Base-by-base conservation (phyloP, 306 rosid species). In the Trichosanthes truncata region DNA sequence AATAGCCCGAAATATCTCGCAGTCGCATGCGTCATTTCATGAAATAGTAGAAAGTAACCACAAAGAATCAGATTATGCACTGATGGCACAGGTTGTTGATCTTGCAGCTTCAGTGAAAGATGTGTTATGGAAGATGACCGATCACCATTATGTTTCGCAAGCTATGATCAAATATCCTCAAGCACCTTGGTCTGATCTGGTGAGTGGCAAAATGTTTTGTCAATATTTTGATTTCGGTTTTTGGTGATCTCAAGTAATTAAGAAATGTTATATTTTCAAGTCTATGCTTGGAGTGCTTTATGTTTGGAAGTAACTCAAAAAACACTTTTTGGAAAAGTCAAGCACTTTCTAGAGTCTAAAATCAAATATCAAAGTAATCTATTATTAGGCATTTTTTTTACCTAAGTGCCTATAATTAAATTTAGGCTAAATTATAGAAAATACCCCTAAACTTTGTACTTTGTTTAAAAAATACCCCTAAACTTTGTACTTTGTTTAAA, bases 151-250 rank as follows among this genome's bases (percentile, higher is more conserved):
- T 74, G 86, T 85, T 43, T 83, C 88, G 9, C 86, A 74, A 78
- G 88, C 88, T 20, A 85, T 85, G 88, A 55, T 61, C 82, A 45
- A 78, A 49, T 85, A 80, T 31, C 88, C 86, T 14, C 83, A 78
- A 71, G 88, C 88, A 5, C 86, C 88, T 52, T 74, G 80, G 46
- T 85, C 86, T 10, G 81, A 85, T 77, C 74, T 85, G 40, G 88
- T 85, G 68, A 85, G 88, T 36, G 20, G 61, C 41, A 55, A 59
- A 46, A 31, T 72, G 26, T 74, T 53, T 14, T 3, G 41, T 78
- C 51, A 25, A 33, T 21, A 56, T 17, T 59, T 55, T 62, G 53
- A 17, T 79, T 18, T 79, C 36, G 55, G 40, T 48, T 79, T 18
- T 74, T 63, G 73, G n/a, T 48, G 29, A 65, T 63, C 69, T 18